phyloP scores from a whole-genome alignment of 1,139 yeast genomes.

The Scheffersomyces stambukii region DNA sequence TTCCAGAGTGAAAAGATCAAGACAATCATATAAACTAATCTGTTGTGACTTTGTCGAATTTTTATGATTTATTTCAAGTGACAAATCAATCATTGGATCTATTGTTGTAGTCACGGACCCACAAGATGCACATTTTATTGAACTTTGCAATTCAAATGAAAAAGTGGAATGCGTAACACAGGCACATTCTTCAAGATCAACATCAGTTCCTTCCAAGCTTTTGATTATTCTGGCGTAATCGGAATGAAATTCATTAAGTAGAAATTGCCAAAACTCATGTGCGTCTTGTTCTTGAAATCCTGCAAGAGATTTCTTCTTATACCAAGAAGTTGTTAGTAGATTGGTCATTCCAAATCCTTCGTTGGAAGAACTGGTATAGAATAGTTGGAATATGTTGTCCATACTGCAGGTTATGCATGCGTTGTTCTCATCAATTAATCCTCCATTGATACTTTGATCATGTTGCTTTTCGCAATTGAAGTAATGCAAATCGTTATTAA shows the following conservation, averaged over 20 bases:
- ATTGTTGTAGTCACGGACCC: constrained; percentile 59
- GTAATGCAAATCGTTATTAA: constrained; percentile 58
- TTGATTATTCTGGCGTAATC: constrained; percentile 33
- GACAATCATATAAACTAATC: constrained; percentile 54
- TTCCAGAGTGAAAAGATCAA: constrained; percentile 68
- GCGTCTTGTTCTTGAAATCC: constrained; percentile 98
- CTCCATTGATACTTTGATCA: constrained; percentile 17
- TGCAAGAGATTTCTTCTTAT: constrained; percentile 74
- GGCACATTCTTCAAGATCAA: constrained; percentile 39
- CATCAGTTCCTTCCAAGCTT: constrained; percentile 1
- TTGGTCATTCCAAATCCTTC: constrained; percentile 75
- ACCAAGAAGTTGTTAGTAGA: constrained; percentile 78
- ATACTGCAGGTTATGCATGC: constrained; percentile 82
- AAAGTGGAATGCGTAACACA: constrained; percentile 90
- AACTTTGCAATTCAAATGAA: constrained; percentile 93
- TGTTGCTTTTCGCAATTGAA: constrained; percentile 32
- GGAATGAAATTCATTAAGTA: constrained; percentile 77
- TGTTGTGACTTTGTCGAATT: constrained; percentile 24
- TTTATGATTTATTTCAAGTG: constrained; percentile 58
- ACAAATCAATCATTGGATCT: constrained; percentile 89
- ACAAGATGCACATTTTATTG: constrained; percentile 73
- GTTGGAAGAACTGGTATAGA: constrained; percentile 50
- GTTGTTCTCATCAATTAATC: constrained; percentile 31
- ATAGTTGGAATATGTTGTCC: constrained; percentile 68
- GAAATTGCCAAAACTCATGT: constrained; percentile 92